Conservation (phyloP, 208 protist species). For the Crithidia fasciculata region DNA sequence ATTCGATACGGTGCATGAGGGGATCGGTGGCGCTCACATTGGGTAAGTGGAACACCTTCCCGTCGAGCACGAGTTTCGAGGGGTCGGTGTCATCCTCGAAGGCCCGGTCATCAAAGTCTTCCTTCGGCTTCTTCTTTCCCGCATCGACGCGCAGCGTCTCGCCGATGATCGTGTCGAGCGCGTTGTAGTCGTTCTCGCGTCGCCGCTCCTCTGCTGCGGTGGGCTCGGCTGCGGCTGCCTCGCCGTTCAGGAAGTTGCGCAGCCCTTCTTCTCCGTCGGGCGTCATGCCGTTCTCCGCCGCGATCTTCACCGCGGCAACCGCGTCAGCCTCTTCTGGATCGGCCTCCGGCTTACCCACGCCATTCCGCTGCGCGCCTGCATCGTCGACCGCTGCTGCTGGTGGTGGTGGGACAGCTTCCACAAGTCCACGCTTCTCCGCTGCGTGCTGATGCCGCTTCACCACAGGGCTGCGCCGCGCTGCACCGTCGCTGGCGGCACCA, state of each 20-base stretch:
- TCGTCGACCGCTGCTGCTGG: no score
- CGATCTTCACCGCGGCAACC: neutral
- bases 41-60: constrained; percentile 86
- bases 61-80: constrained; percentile 85
- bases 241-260: constrained; percentile 65
- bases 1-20: constrained; percentile 92
- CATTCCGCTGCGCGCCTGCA: no score
- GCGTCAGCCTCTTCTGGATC: neutral
- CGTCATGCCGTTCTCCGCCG: constrained; percentile 20
- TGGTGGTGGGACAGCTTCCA: neutral
- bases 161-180: constrained; percentile 73
- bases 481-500: neutral
- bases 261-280: constrained; percentile 61
- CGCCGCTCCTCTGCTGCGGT: constrained; percentile 36
- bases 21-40: constrained; percentile 80
- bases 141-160: constrained; percentile 40
- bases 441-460: neutral
- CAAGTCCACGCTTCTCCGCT: neutral
- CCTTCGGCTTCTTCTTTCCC: constrained; percentile 13
- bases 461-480: neutral
- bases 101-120: constrained; percentile 80
- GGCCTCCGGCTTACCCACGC: no score
- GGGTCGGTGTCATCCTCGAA: constrained; percentile 50
- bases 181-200: constrained; percentile 72
- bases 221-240: constrained; percentile 44